Conservation (phyloP, 2,329 filamentous ascomycete species). For the Arthroderma uncinatum region DNA sequence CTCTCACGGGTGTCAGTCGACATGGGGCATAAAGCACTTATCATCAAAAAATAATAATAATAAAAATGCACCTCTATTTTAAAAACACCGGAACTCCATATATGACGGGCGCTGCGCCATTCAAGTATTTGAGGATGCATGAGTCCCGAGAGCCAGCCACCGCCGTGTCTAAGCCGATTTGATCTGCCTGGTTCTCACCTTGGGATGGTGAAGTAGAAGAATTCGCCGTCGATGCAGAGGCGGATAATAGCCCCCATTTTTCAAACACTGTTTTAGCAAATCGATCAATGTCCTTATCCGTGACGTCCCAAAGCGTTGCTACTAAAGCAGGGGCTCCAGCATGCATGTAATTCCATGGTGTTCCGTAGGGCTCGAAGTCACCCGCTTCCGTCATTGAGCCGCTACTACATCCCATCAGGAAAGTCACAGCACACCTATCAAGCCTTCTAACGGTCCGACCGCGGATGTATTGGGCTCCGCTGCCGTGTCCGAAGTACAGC, state of each 20-base stretch:
- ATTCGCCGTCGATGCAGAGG: not conserved
- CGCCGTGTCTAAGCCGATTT: slow-evolving; percentile 51
- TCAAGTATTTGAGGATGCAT: slow-evolving; percentile 85
- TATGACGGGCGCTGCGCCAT: slow-evolving; percentile 83
- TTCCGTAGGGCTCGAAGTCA: slow-evolving; percentile 82
- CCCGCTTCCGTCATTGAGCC: slow-evolving; percentile 69
- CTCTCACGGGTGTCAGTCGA: not conserved
- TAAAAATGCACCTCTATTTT: slow-evolving; percentile 19
- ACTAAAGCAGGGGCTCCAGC: slow-evolving; percentile 78
- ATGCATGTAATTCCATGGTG: slow-evolving; percentile 83
- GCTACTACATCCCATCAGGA: slow-evolving; percentile 91
- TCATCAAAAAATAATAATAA: not conserved
- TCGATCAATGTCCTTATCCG: slow-evolving; percentile 91
- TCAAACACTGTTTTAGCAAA: slow-evolving; percentile 72
- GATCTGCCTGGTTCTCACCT: not conserved
- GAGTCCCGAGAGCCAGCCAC: slow-evolving; percentile 61
- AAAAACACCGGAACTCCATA: slow-evolving; percentile 93
- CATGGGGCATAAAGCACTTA: not conserved
- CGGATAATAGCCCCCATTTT: slow-evolving; percentile 66
- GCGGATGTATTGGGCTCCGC: slow-evolving; percentile 86
- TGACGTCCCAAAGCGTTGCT: slow-evolving; percentile 95
- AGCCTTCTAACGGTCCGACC: slow-evolving; percentile 70
- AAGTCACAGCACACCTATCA: slow-evolving; percentile 64
- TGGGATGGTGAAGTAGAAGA: not conserved
- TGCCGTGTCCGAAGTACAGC: slow-evolving; percentile 93